These are phyloP conservation scores for Wallacemonas rigidus DNA, from an alignment of 208 protist species.

Conservation along the genomic window DNA sequence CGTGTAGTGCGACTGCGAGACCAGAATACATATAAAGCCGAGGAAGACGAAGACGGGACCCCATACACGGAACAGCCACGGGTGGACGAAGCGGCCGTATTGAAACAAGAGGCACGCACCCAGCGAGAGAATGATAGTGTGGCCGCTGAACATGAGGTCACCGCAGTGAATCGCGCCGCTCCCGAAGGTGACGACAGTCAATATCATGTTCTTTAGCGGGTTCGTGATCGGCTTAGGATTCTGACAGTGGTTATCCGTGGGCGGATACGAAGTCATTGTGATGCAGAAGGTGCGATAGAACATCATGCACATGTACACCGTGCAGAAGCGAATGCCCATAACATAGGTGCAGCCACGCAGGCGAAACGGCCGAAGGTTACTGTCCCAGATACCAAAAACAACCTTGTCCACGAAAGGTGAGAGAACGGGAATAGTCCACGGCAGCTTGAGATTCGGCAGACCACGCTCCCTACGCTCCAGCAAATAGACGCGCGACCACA, in stretches of 20 bases:
- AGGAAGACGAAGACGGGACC: constrained; percentile 37
- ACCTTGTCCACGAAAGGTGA: constrained; percentile 33
- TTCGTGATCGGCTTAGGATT: constrained; percentile 59
- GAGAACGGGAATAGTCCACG: constrained; percentile 26
- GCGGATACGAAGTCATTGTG: constrained; percentile 76
- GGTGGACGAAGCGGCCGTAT: constrained; percentile 69
- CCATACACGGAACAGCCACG: constrained; percentile 42
- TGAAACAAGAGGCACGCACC: constrained; percentile 50
- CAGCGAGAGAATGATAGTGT: constrained; percentile 85
- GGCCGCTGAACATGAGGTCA: constrained; percentile 90
- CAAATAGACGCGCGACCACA: constrained; percentile 68
- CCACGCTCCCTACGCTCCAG: constrained; percentile 45
- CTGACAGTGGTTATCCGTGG: constrained; percentile 85
- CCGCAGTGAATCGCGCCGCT: constrained; percentile 85
- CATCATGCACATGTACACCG: constrained; percentile 63
- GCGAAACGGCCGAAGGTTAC: constrained; percentile 36
- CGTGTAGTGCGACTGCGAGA: constrained; percentile 89
- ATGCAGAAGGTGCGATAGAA: constrained; percentile 76
- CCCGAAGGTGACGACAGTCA: constrained; percentile 82
- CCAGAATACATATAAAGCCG: constrained; percentile 74
- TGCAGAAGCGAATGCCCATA: constrained; percentile 70
- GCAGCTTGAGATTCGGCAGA: constrained; percentile 17
- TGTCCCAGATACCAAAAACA: constrained; percentile 57
- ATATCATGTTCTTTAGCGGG: constrained; percentile 69
- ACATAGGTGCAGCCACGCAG: constrained; percentile 41